Evolutionary conservation across 768 basidiomycete species (phyloP), one percentile per base, ranked within the genome.

Genomic region (Podaxis sp.): DNA sequence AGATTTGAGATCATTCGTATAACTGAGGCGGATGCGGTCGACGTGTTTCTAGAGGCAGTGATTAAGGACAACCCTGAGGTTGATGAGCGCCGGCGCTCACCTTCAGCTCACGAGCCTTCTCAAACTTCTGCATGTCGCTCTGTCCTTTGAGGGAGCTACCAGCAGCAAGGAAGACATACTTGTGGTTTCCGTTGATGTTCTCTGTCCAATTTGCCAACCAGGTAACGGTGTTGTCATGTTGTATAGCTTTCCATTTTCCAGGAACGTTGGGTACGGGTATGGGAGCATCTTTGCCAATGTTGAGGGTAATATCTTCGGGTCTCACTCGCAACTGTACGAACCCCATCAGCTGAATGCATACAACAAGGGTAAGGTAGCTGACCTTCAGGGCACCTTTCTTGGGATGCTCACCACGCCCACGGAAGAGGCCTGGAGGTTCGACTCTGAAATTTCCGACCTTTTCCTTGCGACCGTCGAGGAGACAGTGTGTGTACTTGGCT

Each of bases 201-300:
- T 98, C 97, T 51, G 94, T 95, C 97, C 97, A 99, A 60, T 91
- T 96, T 4, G 97, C 97, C 53, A 99, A 82, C 97, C 97, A 99
- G 12, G 97, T 98, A 27, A 98, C 97, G 2, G 94, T 98, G 67
- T 96, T 89, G 71, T 98, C 96, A 71, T 98, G 93, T 11, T 86
- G 82, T 22, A 97, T 80, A 3, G 82, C 80, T 73, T 92, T 94
- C 97, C 97, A 99, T 47, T 86, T 83, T 49, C 97, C 96, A 19
- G 94, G 88, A 71, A 91, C 87, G 66, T 97, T 98, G 3, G 97
- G 94, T n/a, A 84, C 75, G 1, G 97, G 97, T 29, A 90, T 77
- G 2, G 87, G 83, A 0, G 82, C 82, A 52, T 82, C 83, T 68
- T 88, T 80, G 19, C 92, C 96, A 61, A 99, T 95, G 76, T 99